Percentiles rank a stretch among this genome's conserved stretches.
Evolutionary conservation across 257 asterid genomes (phyloP).

Genomic region (Thymus quinquecostatus): DNA sequence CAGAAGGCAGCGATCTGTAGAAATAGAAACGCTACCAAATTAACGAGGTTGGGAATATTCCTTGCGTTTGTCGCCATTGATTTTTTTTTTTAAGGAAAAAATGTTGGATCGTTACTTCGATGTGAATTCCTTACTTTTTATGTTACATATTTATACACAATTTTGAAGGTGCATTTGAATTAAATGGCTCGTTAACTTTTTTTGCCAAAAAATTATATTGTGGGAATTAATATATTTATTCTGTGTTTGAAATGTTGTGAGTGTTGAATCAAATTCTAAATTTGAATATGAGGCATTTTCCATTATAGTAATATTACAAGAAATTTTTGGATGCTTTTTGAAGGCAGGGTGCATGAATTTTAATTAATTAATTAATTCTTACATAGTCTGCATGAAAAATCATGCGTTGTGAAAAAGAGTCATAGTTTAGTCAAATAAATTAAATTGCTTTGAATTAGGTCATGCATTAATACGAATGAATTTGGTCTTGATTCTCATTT

Average conservation of each 20-base stretch:
- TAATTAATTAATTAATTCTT: too few relatives aligned
- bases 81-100: not conserved
- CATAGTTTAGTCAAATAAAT: too few relatives aligned
- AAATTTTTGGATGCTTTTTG: not conserved
- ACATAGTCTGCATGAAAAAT: too few relatives aligned
- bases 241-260: too few relatives aligned
- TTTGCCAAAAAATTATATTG: not conserved
- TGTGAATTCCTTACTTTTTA: not conserved
- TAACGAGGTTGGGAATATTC: not conserved
- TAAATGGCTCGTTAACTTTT: too few relatives aligned
- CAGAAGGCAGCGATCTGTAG: constrained; percentile 26
- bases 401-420: too few relatives aligned
- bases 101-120: not conserved
- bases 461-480: too few relatives aligned
- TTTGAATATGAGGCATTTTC: not conserved
- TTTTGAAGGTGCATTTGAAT: not conserved
- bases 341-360: not conserved
- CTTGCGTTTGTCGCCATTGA: constrained; percentile 15
- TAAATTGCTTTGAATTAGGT: too few relatives aligned
- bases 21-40: not conserved
- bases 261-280: not conserved
- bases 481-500: too few relatives aligned
- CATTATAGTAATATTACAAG: not conserved
- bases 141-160: not conserved
- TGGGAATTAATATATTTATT: not conserved